Percentiles rank a stretch among this genome's conserved stretches.
Evolutionary conservation across 768 basidiomycete genomes (phyloP).

Genomic region (Albatrellus ellisii): DNA sequence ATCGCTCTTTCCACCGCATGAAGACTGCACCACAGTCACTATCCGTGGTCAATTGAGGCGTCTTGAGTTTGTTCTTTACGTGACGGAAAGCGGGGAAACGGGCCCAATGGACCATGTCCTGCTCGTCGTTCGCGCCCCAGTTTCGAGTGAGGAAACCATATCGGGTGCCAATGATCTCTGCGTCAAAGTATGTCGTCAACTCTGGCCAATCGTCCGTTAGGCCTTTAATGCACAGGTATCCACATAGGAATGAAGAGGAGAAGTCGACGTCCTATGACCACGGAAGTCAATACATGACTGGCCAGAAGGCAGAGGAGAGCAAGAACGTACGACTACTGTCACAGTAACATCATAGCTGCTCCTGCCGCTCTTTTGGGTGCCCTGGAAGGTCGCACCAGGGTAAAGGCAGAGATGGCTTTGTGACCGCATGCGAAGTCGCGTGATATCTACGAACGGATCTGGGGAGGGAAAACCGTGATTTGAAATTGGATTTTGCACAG

Average conservation of each 20-base stretch:
- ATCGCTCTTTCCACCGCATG: slow-evolving; percentile 96
- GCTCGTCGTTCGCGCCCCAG: slow-evolving; percentile 84
- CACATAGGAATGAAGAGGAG: slow-evolving; percentile 71
- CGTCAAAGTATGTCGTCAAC: slow-evolving; percentile 93
- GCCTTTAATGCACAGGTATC: slow-evolving; percentile 87
- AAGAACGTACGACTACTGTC: slow-evolving; percentile 67
- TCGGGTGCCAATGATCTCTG: slow-evolving; percentile 85
- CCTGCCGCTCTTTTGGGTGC: slow-evolving; percentile 88
- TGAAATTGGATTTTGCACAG: slow-evolving; percentile 5
- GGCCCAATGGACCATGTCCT: slow-evolving; percentile 91
- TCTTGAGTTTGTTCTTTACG: slow-evolving; percentile 65
- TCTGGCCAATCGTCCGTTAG: slow-evolving; percentile 92
- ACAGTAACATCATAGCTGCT: slow-evolving; percentile 94
- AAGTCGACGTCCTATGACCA: slow-evolving; percentile 74
- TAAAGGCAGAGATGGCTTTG: slow-evolving; percentile 70
- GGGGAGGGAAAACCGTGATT: slow-evolving; percentile 16
- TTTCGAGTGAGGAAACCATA: slow-evolving; percentile 86
- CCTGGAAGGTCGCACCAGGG: slow-evolving; percentile 79
- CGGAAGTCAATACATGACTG: slow-evolving; percentile 3
- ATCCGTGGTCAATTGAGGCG: slow-evolving; percentile 71
- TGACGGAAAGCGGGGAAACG: slow-evolving; percentile 86
- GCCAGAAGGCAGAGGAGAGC: slow-evolving; percentile 1
- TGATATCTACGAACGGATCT: slow-evolving; percentile 61
- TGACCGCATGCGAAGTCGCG: slow-evolving; percentile 58
- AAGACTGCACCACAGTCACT: slow-evolving; percentile 75